phyloP scores from a whole-genome alignment of 2,329 filamentous ascomycete species.

The Fusarium sp. region DNA sequence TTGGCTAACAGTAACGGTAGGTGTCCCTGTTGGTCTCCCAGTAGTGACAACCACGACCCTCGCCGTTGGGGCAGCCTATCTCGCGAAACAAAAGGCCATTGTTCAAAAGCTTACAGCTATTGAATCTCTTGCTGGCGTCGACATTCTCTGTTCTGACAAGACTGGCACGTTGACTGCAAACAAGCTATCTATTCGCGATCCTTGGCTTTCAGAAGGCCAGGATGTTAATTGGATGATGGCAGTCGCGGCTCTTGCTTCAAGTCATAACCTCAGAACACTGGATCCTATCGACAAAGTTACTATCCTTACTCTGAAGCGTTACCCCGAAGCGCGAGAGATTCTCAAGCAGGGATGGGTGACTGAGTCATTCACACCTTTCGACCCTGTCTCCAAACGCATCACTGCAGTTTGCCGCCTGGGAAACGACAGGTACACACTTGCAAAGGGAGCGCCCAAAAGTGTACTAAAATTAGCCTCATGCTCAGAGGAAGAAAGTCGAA shows the following conservation, averaged over 20 bases:
- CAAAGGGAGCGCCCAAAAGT: slow-evolving; percentile 21
- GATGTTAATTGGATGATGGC: slow-evolving; percentile 39
- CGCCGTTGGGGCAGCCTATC: slow-evolving; percentile 25
- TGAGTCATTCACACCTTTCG: slow-evolving; percentile 22
- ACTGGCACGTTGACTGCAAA: slow-evolving; percentile 26
- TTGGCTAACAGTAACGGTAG: neutral
- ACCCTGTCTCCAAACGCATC: slow-evolving; percentile 27
- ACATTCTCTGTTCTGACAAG: slow-evolving; percentile 32
- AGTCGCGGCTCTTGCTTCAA: slow-evolving; percentile 22
- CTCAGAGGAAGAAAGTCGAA: slow-evolving; percentile 1
- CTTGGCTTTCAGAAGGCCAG: slow-evolving; percentile 20
- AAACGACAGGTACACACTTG: neutral
- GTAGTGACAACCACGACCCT: slow-evolving; percentile 33
- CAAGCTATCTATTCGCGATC: slow-evolving; percentile 25
- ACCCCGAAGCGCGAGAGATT: slow-evolving; percentile 27
- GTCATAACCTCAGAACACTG: neutral
- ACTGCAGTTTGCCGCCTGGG: slow-evolving; percentile 27
- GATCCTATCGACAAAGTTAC: slow-evolving; percentile 33
- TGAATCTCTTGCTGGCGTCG: slow-evolving; percentile 24
- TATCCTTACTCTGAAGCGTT: slow-evolving; percentile 28
- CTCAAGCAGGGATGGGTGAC: slow-evolving; percentile 23
- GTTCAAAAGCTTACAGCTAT: slow-evolving; percentile 22
- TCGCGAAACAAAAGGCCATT: slow-evolving; percentile 28
- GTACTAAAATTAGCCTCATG: slow-evolving; percentile 17
- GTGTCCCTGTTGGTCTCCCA: slow-evolving; percentile 25